Evolutionary conservation across 2,329 filamentous ascomycete species (phyloP).

Genomic region (Colletotrichum somersetense): DNA sequence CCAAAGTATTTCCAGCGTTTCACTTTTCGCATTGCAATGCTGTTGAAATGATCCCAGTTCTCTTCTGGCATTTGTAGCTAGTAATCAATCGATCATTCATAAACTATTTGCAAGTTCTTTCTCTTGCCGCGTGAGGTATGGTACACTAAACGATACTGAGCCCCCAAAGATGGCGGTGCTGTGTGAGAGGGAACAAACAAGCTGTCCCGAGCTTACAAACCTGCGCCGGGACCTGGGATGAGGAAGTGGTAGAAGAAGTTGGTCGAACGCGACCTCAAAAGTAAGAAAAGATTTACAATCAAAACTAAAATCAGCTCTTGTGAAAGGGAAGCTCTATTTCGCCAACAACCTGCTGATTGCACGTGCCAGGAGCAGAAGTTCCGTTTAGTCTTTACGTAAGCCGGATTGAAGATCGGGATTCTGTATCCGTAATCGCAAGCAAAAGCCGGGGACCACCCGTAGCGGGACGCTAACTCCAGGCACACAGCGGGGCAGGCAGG

Average conservation of each 20-base stretch:
- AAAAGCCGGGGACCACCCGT: background rate
- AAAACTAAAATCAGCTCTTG: background rate
- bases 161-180: background rate
- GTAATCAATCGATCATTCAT: background rate
- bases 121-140: too few relatives aligned
- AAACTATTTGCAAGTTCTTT: background rate
- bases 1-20: constrained; percentile 3
- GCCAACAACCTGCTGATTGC: background rate
- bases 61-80: constrained; percentile 8
- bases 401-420: background rate
- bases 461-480: constrained; percentile 23
- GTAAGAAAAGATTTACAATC: too few relatives aligned
- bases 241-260: background rate
- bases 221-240: background rate
- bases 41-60: background rate
- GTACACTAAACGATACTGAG: too few relatives aligned
- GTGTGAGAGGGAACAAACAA: background rate
- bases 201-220: too few relatives aligned
- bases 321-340: too few relatives aligned
- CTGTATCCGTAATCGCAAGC: background rate
- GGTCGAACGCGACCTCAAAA: too few relatives aligned
- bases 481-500: constrained; percentile 13
- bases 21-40: background rate
- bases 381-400: background rate
- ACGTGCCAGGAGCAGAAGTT: background rate